Base-by-base conservation (phyloP, 306 rosid genomes). In the Pyrus bretschneideri region DNA sequence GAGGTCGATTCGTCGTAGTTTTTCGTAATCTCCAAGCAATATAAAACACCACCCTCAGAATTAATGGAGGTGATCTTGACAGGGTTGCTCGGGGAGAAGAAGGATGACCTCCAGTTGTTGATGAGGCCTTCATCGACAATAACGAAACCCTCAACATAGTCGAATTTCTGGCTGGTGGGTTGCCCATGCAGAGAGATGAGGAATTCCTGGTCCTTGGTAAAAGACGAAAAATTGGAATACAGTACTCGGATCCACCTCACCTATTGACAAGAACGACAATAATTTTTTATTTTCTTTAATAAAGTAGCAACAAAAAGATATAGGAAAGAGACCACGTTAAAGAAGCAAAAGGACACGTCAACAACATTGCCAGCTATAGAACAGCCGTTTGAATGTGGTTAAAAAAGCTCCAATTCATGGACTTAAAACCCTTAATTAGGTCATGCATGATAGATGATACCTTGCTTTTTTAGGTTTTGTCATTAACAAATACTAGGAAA, bases 51-150 rank as follows among this genome's bases (percentile, higher is more conserved):
- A 4, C 93, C 97, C 29, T 95, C 83, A 12, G 89, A 73, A 5
- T 90, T 87, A 3, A 90, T 76, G 19, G 99, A 90, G 72, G 77
- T 80, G 72, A 95, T 86, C 77, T 95, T 92, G 22, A 95, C 93
- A 14, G 97, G 97, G 51, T 95, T 95, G 12, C 82, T 83, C 0
- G 97, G 89, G 15, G 97, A 90, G 75, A 92, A 95, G 78, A 95
- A 95, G 0, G 99, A 95, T 1, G 99, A 95, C 61, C 99, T 87
- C 99, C 99, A 95, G 78, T 92, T 95, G 74, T 95, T 95, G 55
- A 90, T 87, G 23, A 95, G 88, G 9, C 97, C 97, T 81, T 92
- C 97, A 60, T 95, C 99, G 3, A 90, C 99, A 38, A 92, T 95
- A 4, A 95, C 97, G 74, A 95, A 95, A 57, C 99, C 99, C 80